Evolutionary conservation across 31 red algal species (phyloP), one percentile per base, ranked within the genome.

Genomic region (Asparagopsis taxiformis): DNA sequence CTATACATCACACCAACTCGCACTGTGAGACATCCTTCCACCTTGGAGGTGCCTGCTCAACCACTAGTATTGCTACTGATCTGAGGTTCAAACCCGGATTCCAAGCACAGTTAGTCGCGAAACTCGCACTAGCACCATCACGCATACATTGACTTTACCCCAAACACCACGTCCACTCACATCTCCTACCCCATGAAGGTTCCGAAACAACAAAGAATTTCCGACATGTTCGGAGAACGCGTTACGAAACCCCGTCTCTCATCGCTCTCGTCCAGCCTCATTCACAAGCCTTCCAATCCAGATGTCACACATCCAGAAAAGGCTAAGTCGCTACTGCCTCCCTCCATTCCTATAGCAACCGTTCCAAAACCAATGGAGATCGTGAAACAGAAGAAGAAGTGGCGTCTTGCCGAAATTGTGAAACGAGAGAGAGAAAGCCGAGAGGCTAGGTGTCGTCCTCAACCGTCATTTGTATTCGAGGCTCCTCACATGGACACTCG

Each of bases 321-420:
- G 6, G 6, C 41, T 13, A 9, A 6, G 41, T 6, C 13, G 13
- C 41, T 13, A 46, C 21, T 24, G 16, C 16, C 52, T 44, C 59
- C 48, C 2, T 13, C 60, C 2, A 24, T 46, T 3, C 32, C 11
- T 8, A 34, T n/a, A 29, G 23, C 34, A 7, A n/a, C 59, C 22
- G 29, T 32, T 24, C 41, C 59, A 7, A 11, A 20, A n/a, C 6
- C 21, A 25, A 15, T 23, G 3, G 61, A 35, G 4, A 38, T 79
- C 19, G 28, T 26, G 23, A 11, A 32, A 21, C 34, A 51, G 31
- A 88, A 88, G 49, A 59, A 64, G 31, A 88, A 72, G 22, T 77
- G 73, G 63, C 61, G 83, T 24, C 83, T 88, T 2, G 50, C 83
- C 6, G 83, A 88, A 46, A 77, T 88, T 55, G 15, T 88, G 24